Evolutionary conservation across 2,329 filamentous ascomycete genomes (phyloP).

Genomic region (Aspergillus felis): DNA sequence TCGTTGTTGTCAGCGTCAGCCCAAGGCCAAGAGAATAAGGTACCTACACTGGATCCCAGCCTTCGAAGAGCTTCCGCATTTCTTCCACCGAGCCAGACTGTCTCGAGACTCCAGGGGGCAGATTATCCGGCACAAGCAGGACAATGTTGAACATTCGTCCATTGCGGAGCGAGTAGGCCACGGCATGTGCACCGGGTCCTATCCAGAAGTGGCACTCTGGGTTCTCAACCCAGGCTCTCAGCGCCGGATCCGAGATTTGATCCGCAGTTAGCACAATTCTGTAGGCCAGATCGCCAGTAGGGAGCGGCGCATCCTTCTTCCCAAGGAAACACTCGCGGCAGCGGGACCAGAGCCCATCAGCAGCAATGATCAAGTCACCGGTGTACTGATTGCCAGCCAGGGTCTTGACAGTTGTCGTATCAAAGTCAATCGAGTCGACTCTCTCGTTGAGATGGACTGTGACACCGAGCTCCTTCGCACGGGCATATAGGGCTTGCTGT

Average conservation of each 20-base stretch:
- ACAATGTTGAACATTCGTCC: conserved; percentile 64
- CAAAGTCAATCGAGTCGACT: conserved; percentile 42
- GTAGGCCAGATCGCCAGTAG: conserved; percentile 64
- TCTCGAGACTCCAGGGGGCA: conserved; percentile 52
- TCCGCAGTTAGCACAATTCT: conserved; percentile 54
- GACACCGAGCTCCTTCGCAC: conserved; percentile 53
- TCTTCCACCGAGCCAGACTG: conserved; percentile 55
- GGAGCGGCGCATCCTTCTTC: conserved; percentile 46
- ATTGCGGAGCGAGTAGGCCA: conserved; percentile 56
- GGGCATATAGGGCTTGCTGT: conserved; percentile 50
- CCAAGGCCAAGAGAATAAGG: neutral
- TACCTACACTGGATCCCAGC: conserved; percentile 58
- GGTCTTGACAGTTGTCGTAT: conserved; percentile 27
- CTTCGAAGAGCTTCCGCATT: conserved; percentile 56
- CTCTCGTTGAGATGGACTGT: conserved; percentile 47
- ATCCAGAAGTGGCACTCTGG: conserved; percentile 60
- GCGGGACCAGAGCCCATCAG: conserved; percentile 62
- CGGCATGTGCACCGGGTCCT: conserved; percentile 58
- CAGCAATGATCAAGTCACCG: conserved; percentile 58
- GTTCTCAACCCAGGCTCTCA: conserved; percentile 52
- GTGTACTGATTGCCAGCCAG: conserved; percentile 41
- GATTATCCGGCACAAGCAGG: conserved; percentile 60
- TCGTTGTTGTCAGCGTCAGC: neutral
- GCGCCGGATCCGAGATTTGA: conserved; percentile 48
- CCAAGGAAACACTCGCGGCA: conserved; percentile 51